These are phyloP conservation scores for Pythium rhizo-oryzae DNA, from an alignment of 352 stramenopile species.

Conservation along the genomic window DNA sequence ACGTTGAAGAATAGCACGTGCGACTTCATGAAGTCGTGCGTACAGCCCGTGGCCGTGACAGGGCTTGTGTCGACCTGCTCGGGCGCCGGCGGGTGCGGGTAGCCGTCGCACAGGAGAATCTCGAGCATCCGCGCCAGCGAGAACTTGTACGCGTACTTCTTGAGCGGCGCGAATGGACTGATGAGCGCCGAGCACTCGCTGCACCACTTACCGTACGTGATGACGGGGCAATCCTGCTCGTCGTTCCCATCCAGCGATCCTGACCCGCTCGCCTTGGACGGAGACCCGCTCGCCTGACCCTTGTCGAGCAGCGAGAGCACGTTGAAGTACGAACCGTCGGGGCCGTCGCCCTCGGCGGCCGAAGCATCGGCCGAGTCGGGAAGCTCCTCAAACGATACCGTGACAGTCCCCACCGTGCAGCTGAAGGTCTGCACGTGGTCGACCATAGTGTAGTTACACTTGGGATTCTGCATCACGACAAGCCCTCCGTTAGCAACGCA, in stretches of 20 bases:
- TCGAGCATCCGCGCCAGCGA: conserved; percentile 98
- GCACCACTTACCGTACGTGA: conserved; percentile 98
- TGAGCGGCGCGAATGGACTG: conserved; percentile 86
- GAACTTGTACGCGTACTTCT: conserved; percentile 97
- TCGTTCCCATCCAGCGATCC: conserved; percentile 5
- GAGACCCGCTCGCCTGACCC: not conserved
- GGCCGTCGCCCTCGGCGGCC: not conserved
- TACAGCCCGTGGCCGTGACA: conserved; percentile 30
- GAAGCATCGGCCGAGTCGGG: not conserved
- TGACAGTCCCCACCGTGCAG: conserved; percentile 68
- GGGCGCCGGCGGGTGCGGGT: conserved; percentile 31
- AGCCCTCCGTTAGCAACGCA: not conserved
- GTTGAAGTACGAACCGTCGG: conserved; percentile 43
- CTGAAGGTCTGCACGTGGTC: conserved; percentile 86
- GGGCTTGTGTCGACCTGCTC: conserved; percentile 1
- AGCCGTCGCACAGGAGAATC: conserved; percentile 92
- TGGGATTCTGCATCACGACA: conserved; percentile 52
- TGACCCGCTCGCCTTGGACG: not conserved
- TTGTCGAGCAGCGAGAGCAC: conserved; percentile 41
- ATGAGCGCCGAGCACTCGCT: conserved; percentile 93
- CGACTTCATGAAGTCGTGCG: conserved; percentile 55
- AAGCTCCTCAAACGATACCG: conserved; percentile 84
- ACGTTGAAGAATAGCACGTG: conserved; percentile 87
- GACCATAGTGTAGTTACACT: conserved; percentile 81
- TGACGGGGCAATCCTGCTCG: conserved; percentile 41